A percentile compares a stretch with the other conserved stretches of the same genome.
These are phyloP conservation scores for Mixia osmundae DNA, from an alignment of 1,284 basidiomycete species.

Conservation along the genomic window DNA sequence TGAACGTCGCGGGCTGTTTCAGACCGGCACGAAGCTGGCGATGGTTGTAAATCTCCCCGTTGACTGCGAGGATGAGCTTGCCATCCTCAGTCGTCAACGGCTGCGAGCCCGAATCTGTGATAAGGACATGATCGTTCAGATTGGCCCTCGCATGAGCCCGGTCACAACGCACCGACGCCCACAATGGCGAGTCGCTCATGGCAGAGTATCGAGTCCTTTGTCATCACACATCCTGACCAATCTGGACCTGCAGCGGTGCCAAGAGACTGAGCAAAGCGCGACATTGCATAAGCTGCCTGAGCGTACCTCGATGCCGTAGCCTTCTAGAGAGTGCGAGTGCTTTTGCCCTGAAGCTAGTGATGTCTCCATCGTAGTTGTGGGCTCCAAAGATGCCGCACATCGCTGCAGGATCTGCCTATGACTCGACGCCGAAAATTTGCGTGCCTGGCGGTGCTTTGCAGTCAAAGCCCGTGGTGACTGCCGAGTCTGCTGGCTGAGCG, in stretches of 20 bases:
- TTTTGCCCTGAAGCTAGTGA: constrained; percentile 39
- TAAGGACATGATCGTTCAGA: not conserved
- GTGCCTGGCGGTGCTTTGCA: no score
- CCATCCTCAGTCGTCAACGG: constrained; percentile 74
- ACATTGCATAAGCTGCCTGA: not conserved
- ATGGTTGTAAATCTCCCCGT: constrained; percentile 99
- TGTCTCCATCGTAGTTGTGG: constrained; percentile 44
- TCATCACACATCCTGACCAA: constrained; percentile 83
- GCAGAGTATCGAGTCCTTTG: constrained; percentile 40
- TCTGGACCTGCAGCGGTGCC: constrained; percentile 32
- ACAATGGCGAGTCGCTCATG: constrained; percentile 61
- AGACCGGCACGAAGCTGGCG: constrained; percentile 49
- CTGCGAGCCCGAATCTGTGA: constrained; percentile 79
- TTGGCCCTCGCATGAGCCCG: not conserved
- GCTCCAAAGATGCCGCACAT: no score
- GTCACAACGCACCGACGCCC: constrained; percentile 56
- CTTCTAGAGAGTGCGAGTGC: constrained; percentile 38
- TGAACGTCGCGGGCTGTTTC: constrained; percentile 50
- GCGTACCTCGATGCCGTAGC: constrained; percentile 54
- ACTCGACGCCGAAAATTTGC: no score
- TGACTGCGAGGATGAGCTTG: constrained; percentile 70
- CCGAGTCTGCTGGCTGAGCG: no score
- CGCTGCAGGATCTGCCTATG: no score
- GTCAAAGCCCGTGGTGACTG: no score
- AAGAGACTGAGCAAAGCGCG: not conserved